Base-by-base conservation (phyloP, 83 land plant species). In the Picea abies region DNA sequence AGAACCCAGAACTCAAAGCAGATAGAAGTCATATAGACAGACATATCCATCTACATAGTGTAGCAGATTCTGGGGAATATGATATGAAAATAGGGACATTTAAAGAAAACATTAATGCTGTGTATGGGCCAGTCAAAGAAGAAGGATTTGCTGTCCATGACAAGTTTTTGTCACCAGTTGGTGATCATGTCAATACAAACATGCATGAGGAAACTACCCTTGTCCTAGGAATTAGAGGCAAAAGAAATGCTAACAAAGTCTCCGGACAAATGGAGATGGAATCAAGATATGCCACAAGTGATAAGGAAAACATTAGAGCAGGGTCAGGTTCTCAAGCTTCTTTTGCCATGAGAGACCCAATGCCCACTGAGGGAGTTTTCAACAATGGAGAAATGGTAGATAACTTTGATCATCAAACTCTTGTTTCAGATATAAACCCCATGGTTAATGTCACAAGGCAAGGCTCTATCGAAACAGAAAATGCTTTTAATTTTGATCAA, bases 41-140 rank as follows among this genome's bases (percentile, higher is more conserved):
- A 44, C 58, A 73, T 49, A 49, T 49, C 56, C 56, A 49, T 22
- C 8, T 22, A 52, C n/a, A 35, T 44, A 9, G 23, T 73, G 14
- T 52, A 44, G 22, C 29, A 9, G 77, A 47, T 8, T 52, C 47
- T 17, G 44, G 47, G 22, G 39, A n/a, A 23, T 58, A 32, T 78
- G 64, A 60, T 6, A 32, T 60, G 41, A 29, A 78, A 78, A 60
- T 78, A 78, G 64, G 58, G 63, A 60, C 80, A 60, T 78, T 78
- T 60, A 78, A 78, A 29, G 80, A 78, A 78, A 78, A 78, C 52
- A 78, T 78, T 5, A 60, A 78, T 78, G 80, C 63, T 78, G 80
- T 29, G 22, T 78, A 60, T 60, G 63, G 80, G 4, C 37, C 64
- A 4, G 10, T 17, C 77, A 44, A 44, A 22, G 39, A 60, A 58